A percentile compares a stretch with the other conserved stretches of the same genome.
These are phyloP conservation scores for Neofusicoccum parvum DNA, from an alignment of 2,329 filamentous ascomycete species.

Conservation along the genomic window DNA sequence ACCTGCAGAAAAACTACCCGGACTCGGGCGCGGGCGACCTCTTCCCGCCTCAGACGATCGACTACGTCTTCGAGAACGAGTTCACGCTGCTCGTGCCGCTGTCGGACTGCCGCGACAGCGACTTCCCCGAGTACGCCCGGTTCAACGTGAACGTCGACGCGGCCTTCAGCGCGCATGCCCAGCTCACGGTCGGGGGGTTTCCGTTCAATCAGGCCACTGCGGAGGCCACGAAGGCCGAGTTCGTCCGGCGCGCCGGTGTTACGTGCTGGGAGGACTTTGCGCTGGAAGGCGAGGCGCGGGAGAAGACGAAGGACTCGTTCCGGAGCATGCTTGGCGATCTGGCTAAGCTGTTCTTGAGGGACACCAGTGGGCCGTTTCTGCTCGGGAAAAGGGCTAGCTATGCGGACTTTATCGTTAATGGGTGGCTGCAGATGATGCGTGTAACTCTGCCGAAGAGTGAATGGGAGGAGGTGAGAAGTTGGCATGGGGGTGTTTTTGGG, in stretches of 20 bases:
- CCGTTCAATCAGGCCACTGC: slow-evolving; percentile 56
- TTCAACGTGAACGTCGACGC: slow-evolving; percentile 61
- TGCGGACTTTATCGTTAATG: slow-evolving; percentile 61
- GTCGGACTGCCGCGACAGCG: slow-evolving; percentile 32
- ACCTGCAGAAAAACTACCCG: slow-evolving; percentile 58
- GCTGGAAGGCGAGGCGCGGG: slow-evolving; percentile 42
- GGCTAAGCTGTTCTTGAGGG: slow-evolving; percentile 43
- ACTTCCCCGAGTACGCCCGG: slow-evolving; percentile 29
- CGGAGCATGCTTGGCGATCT: slow-evolving; percentile 46
- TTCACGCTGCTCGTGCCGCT: slow-evolving; percentile 27
- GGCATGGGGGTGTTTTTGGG: slow-evolving; percentile 57
- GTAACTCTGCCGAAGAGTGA: slow-evolving; percentile 47
- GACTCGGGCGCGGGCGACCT: slow-evolving; percentile 43
- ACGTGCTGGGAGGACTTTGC: slow-evolving; percentile 48
- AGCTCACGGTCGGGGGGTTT: slow-evolving; percentile 46
- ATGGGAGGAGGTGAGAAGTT: slow-evolving; percentile 51
- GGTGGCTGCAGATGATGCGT: slow-evolving; percentile 55
- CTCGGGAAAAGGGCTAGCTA: slow-evolving; percentile 51
- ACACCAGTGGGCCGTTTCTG: slow-evolving; percentile 52
- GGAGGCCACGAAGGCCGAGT: slow-evolving; percentile 49
- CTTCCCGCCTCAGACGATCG: slow-evolving; percentile 46
- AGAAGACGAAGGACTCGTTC: slow-evolving; percentile 45
- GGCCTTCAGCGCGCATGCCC: slow-evolving; percentile 52
- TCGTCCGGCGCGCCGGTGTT: slow-evolving; percentile 50
- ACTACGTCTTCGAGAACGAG: slow-evolving; percentile 43